These are phyloP conservation scores for Pythium volutum DNA, from an alignment of 352 stramenopile species.

Conservation along the genomic window DNA sequence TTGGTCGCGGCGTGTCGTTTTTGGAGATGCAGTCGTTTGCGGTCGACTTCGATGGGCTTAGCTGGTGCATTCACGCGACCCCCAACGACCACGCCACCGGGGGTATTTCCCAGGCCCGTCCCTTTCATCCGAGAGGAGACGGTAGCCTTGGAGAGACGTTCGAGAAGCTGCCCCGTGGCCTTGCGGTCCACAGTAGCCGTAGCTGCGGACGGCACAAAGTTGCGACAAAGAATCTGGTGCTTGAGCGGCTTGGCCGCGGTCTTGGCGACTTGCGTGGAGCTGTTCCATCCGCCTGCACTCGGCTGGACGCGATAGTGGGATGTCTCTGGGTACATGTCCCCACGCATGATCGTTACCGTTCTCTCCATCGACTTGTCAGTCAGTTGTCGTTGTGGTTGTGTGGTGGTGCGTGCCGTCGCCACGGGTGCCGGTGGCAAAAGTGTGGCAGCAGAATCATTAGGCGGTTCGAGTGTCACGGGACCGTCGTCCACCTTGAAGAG, in stretches of 20 bases:
- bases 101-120: background rate
- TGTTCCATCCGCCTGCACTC: slow-evolving; percentile 38
- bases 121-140: slow-evolving; percentile 54
- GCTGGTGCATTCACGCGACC: background rate
- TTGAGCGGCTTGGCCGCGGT: slow-evolving; percentile 34
- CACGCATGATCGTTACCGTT: background rate
- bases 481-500: slow-evolving; percentile 31
- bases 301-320: background rate
- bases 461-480: background rate
- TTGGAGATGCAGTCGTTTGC: slow-evolving; percentile 21
- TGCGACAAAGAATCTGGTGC: slow-evolving; percentile 59
- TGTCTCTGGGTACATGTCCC: background rate
- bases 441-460: background rate
- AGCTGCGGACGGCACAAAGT: slow-evolving; percentile 42
- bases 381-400: background rate
- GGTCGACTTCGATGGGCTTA: slow-evolving; percentile 14
- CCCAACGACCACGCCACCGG: background rate
- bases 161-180: slow-evolving; percentile 33
- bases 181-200: slow-evolving; percentile 31
- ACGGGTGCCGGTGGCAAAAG: background rate
- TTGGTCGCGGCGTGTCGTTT: slow-evolving; percentile 8
- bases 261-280: slow-evolving; percentile 43
- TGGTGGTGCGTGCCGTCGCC: background rate
- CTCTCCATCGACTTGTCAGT: background rate
- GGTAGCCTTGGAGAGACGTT: slow-evolving; percentile 49